Conservation (phyloP, 108 stramenopile genomes). For the Nitzschia putrida region DNA sequence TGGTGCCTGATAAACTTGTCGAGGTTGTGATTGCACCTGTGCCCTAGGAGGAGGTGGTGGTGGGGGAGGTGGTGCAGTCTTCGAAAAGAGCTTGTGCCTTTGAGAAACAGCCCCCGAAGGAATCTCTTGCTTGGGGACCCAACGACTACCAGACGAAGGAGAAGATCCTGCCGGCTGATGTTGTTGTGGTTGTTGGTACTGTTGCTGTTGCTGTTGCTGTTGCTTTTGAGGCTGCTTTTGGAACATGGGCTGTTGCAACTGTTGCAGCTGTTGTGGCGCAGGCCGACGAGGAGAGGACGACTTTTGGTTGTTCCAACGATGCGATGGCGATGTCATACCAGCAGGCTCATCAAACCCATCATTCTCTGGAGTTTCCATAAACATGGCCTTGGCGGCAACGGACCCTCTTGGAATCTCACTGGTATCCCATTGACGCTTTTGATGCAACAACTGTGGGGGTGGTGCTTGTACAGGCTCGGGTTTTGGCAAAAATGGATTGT, state of each 20-base stretch:
- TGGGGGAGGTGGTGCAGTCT: background rate
- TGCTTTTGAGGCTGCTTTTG: background rate
- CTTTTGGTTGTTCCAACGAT: background rate
- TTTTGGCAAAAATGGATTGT: constrained; percentile 39
- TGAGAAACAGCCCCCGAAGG: constrained; percentile 30
- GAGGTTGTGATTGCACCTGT: no score
- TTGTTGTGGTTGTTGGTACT: background rate
- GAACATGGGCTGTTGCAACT: background rate
- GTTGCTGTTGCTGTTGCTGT: background rate
- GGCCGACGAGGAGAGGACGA: background rate
- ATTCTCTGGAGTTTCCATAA: constrained; percentile 1
- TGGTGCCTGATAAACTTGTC: no score
- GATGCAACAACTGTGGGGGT: constrained; percentile 25
- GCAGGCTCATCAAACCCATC: no score
- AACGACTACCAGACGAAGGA: background rate
- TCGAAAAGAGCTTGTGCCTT: constrained; percentile 8
- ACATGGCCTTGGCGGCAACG: constrained; percentile 13
- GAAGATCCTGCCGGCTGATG: background rate
- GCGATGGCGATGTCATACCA: background rate
- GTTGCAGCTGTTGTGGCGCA: background rate
- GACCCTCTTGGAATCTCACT: constrained; percentile 34
- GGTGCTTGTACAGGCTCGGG: constrained; percentile 3
- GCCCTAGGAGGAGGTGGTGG: background rate
- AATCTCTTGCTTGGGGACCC: constrained; percentile 31
- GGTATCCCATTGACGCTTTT: constrained; percentile 45